phyloP scores from a whole-genome alignment of 106 monocot species.

The Posidonia australis region DNA sequence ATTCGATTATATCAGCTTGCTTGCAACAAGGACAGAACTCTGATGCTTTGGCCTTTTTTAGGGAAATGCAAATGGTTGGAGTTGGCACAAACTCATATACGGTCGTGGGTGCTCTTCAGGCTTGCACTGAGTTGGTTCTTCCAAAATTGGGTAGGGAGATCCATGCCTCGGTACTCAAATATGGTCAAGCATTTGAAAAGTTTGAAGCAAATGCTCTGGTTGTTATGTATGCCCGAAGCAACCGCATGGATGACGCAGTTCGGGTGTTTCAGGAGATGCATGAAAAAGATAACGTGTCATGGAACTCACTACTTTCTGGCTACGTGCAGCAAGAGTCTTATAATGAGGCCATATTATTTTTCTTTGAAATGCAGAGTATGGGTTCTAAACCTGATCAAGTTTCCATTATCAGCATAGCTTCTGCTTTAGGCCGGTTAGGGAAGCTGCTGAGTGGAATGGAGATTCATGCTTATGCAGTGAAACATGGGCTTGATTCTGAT shows the following conservation, averaged over 20 bases:
- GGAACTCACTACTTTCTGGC: slow-evolving; percentile 86
- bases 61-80: slow-evolving; percentile 40
- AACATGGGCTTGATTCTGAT: slow-evolving; percentile 40
- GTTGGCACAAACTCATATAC: slow-evolving; percentile 58
- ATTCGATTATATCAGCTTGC: slow-evolving; percentile 61
- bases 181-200: slow-evolving; percentile 15
- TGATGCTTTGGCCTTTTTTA: slow-evolving; percentile 53
- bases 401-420: slow-evolving; percentile 45
- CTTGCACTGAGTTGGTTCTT: slow-evolving; percentile 50
- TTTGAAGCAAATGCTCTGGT: slow-evolving; percentile 68
- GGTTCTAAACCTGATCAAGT: slow-evolving; percentile 51
- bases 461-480: slow-evolving; percentile 81
- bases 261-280: slow-evolving; percentile 39
- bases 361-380: slow-evolving; percentile 29
- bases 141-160: slow-evolving; percentile 55
- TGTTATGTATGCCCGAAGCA: slow-evolving; percentile 43
- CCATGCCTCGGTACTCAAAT: slow-evolving; percentile 53
- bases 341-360: slow-evolving; percentile 34
- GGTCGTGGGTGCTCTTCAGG: slow-evolving; percentile 67
- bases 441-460: slow-evolving; percentile 41
- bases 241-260: slow-evolving; percentile 31
- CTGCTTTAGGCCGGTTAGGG: slow-evolving; percentile 47
- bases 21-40: slow-evolving; percentile 36
- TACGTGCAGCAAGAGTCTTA: slow-evolving; percentile 57
- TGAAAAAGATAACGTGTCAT: slow-evolving; percentile 63